These are phyloP conservation scores for Platanthera zijinensis DNA, from an alignment of 106 monocot genomes.

Conservation along the genomic window DNA sequence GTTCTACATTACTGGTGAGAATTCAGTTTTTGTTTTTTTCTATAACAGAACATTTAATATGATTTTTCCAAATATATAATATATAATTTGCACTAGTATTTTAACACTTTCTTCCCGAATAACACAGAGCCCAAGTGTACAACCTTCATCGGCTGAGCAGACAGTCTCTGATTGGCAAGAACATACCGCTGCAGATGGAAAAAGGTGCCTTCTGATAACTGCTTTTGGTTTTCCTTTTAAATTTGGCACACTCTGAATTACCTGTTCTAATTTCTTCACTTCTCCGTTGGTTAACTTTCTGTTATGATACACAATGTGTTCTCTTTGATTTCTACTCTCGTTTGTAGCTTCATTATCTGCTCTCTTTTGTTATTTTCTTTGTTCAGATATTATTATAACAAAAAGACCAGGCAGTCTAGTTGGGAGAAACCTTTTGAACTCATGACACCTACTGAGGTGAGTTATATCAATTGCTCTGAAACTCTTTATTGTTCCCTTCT, in stretches of 20 bases:
- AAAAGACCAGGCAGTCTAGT: slow-evolving; percentile 87
- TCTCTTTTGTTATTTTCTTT: slow-evolving; percentile 7
- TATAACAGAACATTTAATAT: not conserved
- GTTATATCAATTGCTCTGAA: slow-evolving; percentile 5
- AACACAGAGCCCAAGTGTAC: slow-evolving; percentile 20
- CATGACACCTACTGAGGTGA: slow-evolving; percentile 86
- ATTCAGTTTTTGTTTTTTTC: not conserved
- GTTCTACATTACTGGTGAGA: slow-evolving; percentile 32
- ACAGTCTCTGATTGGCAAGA: slow-evolving; percentile 88
- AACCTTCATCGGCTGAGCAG: slow-evolving; percentile 30
- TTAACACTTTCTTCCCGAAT: not conserved
- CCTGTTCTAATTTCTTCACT: not conserved
- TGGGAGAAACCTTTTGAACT: slow-evolving; percentile 96
- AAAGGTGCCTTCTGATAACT: slow-evolving; percentile 61
- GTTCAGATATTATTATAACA: slow-evolving; percentile 91
- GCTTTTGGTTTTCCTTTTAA: too few relatives aligned
- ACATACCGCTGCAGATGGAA: slow-evolving; percentile 83
- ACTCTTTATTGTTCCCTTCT: not conserved
- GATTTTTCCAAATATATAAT: not conserved
- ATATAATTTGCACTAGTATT: not conserved
- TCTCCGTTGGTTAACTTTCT: not conserved
- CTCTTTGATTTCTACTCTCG: slow-evolving; percentile 1
- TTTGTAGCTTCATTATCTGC: not conserved
- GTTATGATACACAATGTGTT: not conserved
- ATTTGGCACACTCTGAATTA: too few relatives aligned